Evolutionary conservation across 2,329 filamentous ascomycete species (phyloP).

Genomic region (Samsoniella hepiali): DNA sequence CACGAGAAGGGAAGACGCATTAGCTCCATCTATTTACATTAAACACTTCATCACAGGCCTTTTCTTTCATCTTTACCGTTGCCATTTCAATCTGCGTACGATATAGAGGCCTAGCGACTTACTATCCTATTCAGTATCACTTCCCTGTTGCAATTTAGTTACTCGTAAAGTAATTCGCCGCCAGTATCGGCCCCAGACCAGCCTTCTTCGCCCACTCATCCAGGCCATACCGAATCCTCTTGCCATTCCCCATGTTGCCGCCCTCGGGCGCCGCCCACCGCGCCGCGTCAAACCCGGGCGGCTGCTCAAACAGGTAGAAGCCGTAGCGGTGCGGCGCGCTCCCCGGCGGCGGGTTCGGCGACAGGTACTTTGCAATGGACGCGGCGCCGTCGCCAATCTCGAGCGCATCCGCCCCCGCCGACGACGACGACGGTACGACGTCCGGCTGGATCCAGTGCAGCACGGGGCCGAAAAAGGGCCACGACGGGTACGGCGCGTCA

Average conservation of each 20-base stretch:
- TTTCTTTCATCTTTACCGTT: too few species aligned
- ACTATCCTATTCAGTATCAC: too few species aligned
- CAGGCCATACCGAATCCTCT: conserved; percentile 42
- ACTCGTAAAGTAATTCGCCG: conserved; percentile 13
- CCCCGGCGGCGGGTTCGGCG: conserved; percentile 43
- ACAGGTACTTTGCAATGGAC: conserved; percentile 40
- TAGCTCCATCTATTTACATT: background rate
- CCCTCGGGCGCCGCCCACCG: conserved; percentile 34
- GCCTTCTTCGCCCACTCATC: conserved; percentile 45
- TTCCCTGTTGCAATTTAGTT: background rate
- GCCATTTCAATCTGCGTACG: too few species aligned
- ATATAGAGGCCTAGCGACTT: too few species aligned
- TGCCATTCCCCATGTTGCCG: conserved; percentile 32
- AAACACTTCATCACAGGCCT: too few species aligned
- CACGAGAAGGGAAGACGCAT: background rate
- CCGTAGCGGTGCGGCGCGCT: conserved; percentile 47
- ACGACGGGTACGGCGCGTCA: conserved; percentile 44
- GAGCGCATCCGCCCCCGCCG: background rate
- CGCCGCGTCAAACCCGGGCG: conserved; percentile 23
- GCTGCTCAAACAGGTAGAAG: conserved; percentile 49
- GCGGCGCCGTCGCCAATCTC: conserved; percentile 15
- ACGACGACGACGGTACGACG: conserved; percentile 22
- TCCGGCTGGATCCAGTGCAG: conserved; percentile 47
- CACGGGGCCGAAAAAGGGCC: conserved; percentile 40
- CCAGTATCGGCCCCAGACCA: conserved; percentile 37